A percentile compares a stretch with the other conserved stretches of the same genome.
phyloP scores from a whole-genome alignment of 306 rosid species.

The Quercus cerris region DNA sequence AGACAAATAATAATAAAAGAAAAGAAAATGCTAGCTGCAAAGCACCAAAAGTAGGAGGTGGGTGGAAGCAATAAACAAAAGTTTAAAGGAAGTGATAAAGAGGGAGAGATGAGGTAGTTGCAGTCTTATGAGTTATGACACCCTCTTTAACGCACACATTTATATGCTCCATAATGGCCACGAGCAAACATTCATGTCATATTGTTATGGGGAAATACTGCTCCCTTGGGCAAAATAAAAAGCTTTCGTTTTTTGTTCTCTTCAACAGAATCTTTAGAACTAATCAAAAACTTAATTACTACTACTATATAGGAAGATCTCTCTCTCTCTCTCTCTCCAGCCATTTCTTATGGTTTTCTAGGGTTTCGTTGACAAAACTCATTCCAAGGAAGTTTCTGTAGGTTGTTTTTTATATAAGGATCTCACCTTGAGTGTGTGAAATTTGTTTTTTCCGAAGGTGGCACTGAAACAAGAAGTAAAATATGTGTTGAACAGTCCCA shows the following conservation, averaged over 20 bases:
- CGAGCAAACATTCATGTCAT: constrained; percentile 85
- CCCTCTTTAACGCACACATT: constrained; percentile 53
- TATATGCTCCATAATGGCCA: constrained; percentile 37
- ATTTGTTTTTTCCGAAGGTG: constrained; percentile 42
- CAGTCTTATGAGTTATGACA: constrained; percentile 46
- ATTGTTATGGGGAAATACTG: constrained; percentile 38
- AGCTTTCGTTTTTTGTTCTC: constrained; percentile 7
- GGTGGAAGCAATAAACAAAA: constrained; percentile 63
- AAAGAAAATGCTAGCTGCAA: too few species aligned
- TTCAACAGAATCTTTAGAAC: constrained; percentile 37
- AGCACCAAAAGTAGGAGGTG: constrained; percentile 33
- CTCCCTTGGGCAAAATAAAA: constrained; percentile 20
- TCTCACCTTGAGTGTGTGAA: constrained; percentile 37
- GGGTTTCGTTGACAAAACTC: constrained; percentile 42
- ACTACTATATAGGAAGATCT: constrained; percentile 4
- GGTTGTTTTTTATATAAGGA: constrained; percentile 1
- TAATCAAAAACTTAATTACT: constrained; percentile 7
- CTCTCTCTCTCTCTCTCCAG: constrained; percentile 18
- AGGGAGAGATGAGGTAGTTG: constrained; percentile 61
- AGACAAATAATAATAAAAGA: too few species aligned
- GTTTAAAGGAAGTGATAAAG: constrained; percentile 28
- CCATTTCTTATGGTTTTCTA: constrained; percentile 21
- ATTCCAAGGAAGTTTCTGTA: constrained; percentile 59
- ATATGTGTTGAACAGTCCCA: background rate
- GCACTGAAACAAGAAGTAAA: background rate